Percentiles rank a stretch among this genome's conserved stretches.
phyloP scores from a whole-genome alignment of 768 basidiomycete genomes.

The Leccinum barrowsii region DNA sequence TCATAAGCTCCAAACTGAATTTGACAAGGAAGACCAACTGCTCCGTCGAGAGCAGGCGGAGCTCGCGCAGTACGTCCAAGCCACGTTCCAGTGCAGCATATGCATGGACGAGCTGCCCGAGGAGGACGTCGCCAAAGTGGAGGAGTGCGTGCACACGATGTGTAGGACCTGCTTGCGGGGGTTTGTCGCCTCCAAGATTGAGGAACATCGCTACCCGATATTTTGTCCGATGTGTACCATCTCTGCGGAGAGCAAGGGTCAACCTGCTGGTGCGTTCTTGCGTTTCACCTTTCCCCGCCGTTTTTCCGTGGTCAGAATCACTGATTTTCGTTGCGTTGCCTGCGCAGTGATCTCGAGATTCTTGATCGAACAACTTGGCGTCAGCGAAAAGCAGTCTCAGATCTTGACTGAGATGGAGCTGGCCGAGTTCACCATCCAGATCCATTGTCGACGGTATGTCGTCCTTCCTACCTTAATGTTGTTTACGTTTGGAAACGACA shows the following conservation, averaged over 20 bases:
- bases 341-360: constrained; percentile 37
- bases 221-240: constrained; percentile 54
- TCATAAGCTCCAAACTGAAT: constrained; percentile 33
- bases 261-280: constrained; percentile 32
- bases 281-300: not conserved
- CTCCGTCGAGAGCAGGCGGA: constrained; percentile 35
- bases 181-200: constrained; percentile 44
- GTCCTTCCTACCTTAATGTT: not conserved
- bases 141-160: constrained; percentile 47
- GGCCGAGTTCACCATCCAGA: constrained; percentile 37
- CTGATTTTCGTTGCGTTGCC: not conserved
- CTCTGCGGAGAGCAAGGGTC: constrained; percentile 19
- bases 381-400: constrained; percentile 40
- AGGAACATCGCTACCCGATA: constrained; percentile 55
- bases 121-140: constrained; percentile 41
- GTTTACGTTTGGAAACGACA: not conserved
- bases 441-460: constrained; percentile 50
- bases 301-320: not conserved
- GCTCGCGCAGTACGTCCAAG: constrained; percentile 29
- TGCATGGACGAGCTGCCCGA: constrained; percentile 50
- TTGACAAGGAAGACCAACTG: constrained; percentile 38
- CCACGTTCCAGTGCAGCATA: constrained; percentile 49
- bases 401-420: constrained; percentile 48
- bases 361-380: constrained; percentile 43
- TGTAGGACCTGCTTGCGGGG: constrained; percentile 51